Evolutionary conservation across 257 asterid species (phyloP), one percentile per base, ranked within the genome.

Genomic region (Solanum stenotomum): DNA sequence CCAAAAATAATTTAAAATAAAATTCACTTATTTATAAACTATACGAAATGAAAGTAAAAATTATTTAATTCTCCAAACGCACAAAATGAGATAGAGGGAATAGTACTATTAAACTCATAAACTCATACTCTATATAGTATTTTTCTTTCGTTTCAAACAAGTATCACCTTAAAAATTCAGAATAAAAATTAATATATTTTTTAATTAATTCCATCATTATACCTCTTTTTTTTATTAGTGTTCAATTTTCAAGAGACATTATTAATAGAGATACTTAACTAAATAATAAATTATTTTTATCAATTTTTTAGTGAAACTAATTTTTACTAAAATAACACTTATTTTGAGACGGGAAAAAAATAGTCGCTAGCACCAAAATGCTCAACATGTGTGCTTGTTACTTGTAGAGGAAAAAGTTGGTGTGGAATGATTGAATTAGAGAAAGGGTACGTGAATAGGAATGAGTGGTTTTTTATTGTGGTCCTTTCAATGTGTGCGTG

Each of bases 301-400:
- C 1, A 4, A 63, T n/a, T 63, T 10, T 56, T n/a, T 63, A n/a
- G 5, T 2, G 12, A 4, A 63, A 22, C 0, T 63, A 4, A 4
- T 2, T 10, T 63, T 10, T 23, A 23, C 0, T n/a, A n/a, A 63
- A 63, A 63, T n/a, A n/a, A n/a, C 15, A 63, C 16, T 63, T n/a
- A 63, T 63, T 63, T 63, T n/a, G 31, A 63, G 7, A 63, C 4
- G 2, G 0, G 0, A n/a, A 63, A 23, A 9, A 63, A 63, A 4
- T 0, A 23, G 29, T 2, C 14, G 8, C 20, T 25, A 44, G 14
- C 6, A 61, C 44, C 33, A 16, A 68, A 87, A 65, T 87, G 90
- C 42, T 82, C 65, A 89, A 83, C 90, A 88, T 88, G 90, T 76
- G 87, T 86, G 23, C 25, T 79, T 87, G 84, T 46, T 84, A 16